phyloP scores from a whole-genome alignment of 768 basidiomycete genomes.

The Amanita brunnescens region DNA sequence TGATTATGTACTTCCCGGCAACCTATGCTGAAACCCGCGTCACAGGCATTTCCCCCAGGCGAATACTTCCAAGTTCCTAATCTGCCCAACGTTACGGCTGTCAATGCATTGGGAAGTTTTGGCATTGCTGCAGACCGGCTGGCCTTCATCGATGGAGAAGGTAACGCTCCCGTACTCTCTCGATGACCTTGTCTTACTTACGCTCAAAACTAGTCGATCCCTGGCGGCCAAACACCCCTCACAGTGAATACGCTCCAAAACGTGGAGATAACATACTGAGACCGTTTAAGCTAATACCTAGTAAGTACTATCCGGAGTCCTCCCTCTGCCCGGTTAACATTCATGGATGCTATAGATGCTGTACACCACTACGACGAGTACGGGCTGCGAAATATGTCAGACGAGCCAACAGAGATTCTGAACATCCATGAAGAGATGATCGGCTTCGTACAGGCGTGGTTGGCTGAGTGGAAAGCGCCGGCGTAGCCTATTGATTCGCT shows the following conservation, averaged over 20 bases:
- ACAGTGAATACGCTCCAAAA: slow-evolving; percentile 61
- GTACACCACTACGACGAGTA: slow-evolving; percentile 78
- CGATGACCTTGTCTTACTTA: background rate
- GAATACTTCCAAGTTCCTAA: slow-evolving; percentile 62
- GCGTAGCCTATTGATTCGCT: too few species aligned
- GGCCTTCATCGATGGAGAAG: slow-evolving; percentile 84
- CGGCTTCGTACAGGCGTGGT: slow-evolving; percentile 71
- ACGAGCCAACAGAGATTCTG: slow-evolving; percentile 73
- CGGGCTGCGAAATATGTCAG: slow-evolving; percentile 48
- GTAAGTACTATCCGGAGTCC: slow-evolving; percentile 33
- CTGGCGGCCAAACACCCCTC: slow-evolving; percentile 86
- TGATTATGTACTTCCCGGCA: background rate
- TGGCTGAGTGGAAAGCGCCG: slow-evolving; percentile 16
- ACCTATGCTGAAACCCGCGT: background rate
- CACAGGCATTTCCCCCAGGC: slow-evolving; percentile 71
- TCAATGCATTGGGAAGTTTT: slow-evolving; percentile 83
- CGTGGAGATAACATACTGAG: slow-evolving; percentile 62
- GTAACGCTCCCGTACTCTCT: slow-evolving; percentile 24
- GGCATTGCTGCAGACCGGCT: slow-evolving; percentile 70
- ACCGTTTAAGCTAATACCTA: slow-evolving; percentile 83
- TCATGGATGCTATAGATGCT: slow-evolving; percentile 33
- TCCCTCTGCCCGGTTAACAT: background rate
- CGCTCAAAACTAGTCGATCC: slow-evolving; percentile 56
- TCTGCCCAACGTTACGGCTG: slow-evolving; percentile 71
- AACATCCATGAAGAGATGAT: slow-evolving; percentile 79